These are phyloP conservation scores for Malania oleifera DNA, from an alignment of 164 flowering plant genomes.

Conservation along the genomic window DNA sequence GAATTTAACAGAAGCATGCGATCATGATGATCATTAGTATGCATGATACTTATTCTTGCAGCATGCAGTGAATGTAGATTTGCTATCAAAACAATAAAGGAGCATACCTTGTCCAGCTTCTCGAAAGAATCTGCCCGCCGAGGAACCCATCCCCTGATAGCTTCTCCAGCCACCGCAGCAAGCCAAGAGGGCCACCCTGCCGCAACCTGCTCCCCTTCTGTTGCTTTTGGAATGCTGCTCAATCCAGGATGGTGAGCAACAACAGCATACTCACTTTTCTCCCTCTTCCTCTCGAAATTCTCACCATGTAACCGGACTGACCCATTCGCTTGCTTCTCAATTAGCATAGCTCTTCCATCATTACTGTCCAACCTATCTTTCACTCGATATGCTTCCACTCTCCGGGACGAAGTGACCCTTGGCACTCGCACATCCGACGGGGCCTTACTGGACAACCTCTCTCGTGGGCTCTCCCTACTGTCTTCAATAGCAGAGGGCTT, in stretches of 20 bases:
- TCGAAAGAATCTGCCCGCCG: constrained; percentile 94
- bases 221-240: constrained; percentile 50
- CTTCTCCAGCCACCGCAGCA: constrained; percentile 92
- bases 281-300: constrained; percentile 59
- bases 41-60: background rate
- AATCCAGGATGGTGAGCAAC: constrained; percentile 39
- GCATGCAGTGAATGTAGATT: background rate
- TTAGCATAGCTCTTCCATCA: constrained; percentile 50
- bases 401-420: constrained; percentile 40
- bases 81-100: constrained; percentile 6
- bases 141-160: constrained; percentile 93
- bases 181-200: constrained; percentile 99
- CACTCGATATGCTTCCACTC: constrained; percentile 42
- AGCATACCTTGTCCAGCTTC: constrained; percentile 82
- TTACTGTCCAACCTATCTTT: constrained; percentile 38
- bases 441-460: constrained; percentile 45
- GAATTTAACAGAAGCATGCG: background rate
- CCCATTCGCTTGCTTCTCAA: constrained; percentile 60
- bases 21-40: background rate
- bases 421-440: constrained; percentile 35
- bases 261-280: constrained; percentile 33
- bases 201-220: constrained; percentile 85
- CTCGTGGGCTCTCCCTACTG: constrained; percentile 67
- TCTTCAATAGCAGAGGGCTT: constrained; percentile 80
- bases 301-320: constrained; percentile 38